Evolutionary conservation across 2,329 filamentous ascomycete species (phyloP), one percentile per base, ranked within the genome.

Genomic region (Verticillium isaacii): DNA sequence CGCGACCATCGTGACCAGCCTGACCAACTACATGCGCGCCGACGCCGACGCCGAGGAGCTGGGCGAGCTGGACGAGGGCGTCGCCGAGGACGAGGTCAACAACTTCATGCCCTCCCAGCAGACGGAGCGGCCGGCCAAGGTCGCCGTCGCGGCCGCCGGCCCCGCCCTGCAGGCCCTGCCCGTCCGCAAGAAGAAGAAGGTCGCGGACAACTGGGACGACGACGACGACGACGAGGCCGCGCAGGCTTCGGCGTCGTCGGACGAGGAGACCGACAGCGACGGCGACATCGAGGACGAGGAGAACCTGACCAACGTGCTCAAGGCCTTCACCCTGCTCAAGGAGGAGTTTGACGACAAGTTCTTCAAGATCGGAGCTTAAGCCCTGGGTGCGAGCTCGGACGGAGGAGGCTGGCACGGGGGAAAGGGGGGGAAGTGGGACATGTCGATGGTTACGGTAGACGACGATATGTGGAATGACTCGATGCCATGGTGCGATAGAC

Each of bases 1-100:
- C 0, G 88, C 89, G 0, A 91, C 91, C 11, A 91, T 95, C 65
- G 83, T 90, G 37, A 87, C 88, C 0, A 86, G 83, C 57, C 71
- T 91, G 2, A 79, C 79, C 6, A 83, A 83, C 64, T 84, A 88
- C 67, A 74, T 83, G 8, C 71, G 71, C 17, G 72, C 71, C 19
- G 71, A 74, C 3, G 72, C 78, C 54, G 68, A 66, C 29, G 61
- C 62, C 0, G 63, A 68, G 1, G 61, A 67, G 2, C 68, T 83
- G 12, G 77, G 79, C 65, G 82, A 82, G 50, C 74, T 79, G 55
- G 78, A 82, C 6, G 68, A 70, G 54, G 63, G 56, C 57, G 77
- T 77, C 2, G 75, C 77, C 12, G 81, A 85, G 59, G 71, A 74
- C 32, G 73, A 72, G 12, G 15, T 50, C 11, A 15, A 45, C n/a